A percentile compares a stretch with the other conserved stretches of the same genome.
phyloP scores from a whole-genome alignment of 208 protist species.

The Leptomonas pyrrhocoris region DNA sequence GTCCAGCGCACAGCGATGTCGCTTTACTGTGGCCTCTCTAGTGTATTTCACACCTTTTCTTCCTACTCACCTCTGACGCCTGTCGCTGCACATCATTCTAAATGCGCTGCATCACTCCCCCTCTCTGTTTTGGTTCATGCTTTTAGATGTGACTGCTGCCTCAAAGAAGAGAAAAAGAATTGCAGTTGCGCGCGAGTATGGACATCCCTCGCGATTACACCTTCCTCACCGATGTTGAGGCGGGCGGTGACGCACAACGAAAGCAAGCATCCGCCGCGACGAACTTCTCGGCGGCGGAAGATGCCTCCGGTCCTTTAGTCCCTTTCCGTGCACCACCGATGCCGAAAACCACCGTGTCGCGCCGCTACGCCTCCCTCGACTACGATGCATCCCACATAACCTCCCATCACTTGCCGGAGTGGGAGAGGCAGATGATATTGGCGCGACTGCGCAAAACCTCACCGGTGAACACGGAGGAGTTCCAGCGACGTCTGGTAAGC shows the following conservation, averaged over 20 bases:
- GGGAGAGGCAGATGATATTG: constrained; percentile 71
- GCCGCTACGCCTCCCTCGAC: constrained; percentile 41
- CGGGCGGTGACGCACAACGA: not conserved
- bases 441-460: constrained; percentile 41
- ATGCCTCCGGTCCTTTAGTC: constrained; percentile 24
- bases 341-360: constrained; percentile 21
- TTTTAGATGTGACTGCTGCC: no score
- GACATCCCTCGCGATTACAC: constrained; percentile 1
- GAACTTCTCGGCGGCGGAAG: constrained; percentile 7
- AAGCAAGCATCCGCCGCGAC: not conserved
- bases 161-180: no score
- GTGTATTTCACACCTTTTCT: no score
- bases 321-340: constrained; percentile 59
- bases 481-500: constrained; percentile 51
- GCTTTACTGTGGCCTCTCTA: no score
- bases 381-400: constrained; percentile 12
- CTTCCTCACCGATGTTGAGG: constrained; percentile 36
- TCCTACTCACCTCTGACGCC: no score
- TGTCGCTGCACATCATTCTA: no score
- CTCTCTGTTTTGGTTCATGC: constrained; percentile 1
- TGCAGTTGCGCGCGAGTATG: not conserved
- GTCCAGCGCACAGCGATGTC: no score
- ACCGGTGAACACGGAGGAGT: constrained; percentile 48
- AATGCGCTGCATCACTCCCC: no score
- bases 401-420: constrained; percentile 45